Conservation (phyloP, 2,329 filamentous ascomycete species). For the Leptoxyphium fumago region DNA sequence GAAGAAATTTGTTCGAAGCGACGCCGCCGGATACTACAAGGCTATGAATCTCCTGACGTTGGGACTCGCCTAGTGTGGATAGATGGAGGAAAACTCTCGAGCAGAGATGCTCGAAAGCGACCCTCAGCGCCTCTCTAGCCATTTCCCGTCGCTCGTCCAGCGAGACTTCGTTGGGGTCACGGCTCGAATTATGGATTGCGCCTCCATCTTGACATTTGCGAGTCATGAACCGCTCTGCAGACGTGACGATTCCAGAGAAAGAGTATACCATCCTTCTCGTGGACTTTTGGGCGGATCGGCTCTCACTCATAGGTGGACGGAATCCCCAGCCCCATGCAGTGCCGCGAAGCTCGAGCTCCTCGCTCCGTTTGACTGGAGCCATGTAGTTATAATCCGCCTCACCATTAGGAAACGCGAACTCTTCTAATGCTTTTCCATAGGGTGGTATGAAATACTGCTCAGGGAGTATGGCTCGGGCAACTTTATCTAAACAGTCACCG, state of each 20-base stretch:
- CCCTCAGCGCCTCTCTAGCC: conserved; percentile 59
- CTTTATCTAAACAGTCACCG: conserved; percentile 81
- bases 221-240: conserved; percentile 42
- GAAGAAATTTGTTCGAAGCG: conserved; percentile 68
- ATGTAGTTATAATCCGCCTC: conserved; percentile 38
- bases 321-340: conserved; percentile 52
- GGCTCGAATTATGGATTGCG: conserved; percentile 11
- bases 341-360: conserved; percentile 35
- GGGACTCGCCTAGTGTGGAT: background rate
- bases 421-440: conserved; percentile 68
- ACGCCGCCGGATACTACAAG: conserved; percentile 84
- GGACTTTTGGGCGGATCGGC: conserved; percentile 22
- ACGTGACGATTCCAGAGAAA: conserved; percentile 58
- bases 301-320: conserved; percentile 49
- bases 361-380: conserved; percentile 44
- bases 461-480: conserved; percentile 63
- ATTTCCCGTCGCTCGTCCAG: conserved; percentile 51
- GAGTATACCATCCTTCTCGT: conserved; percentile 46
- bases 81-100: conserved; percentile 50
- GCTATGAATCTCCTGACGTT: conserved; percentile 31
- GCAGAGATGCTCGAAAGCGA: conserved; percentile 76
- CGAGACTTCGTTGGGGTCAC: conserved; percentile 28
- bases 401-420: conserved; percentile 54
- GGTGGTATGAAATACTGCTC: conserved; percentile 47
- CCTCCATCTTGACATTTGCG: background rate